These are phyloP conservation scores for Phytophthora europaea DNA, from an alignment of 352 stramenopile species.

Conservation along the genomic window DNA sequence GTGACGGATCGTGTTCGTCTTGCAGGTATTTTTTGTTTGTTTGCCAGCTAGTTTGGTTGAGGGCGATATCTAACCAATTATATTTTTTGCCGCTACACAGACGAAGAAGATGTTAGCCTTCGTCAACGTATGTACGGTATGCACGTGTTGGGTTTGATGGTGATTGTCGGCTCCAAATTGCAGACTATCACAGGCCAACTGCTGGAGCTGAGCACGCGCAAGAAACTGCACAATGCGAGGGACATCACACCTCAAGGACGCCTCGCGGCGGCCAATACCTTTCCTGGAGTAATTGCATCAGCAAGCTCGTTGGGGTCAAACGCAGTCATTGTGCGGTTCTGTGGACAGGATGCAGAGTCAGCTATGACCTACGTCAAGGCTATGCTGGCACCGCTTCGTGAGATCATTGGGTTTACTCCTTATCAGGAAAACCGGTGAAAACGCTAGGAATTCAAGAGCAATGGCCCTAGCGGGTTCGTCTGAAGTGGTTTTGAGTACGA, in stretches of 20 bases:
- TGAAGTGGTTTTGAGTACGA: no score
- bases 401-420: constrained; percentile 68
- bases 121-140: constrained; percentile 80
- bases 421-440: constrained; percentile 83
- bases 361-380: constrained; percentile 70
- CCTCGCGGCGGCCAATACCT: constrained; percentile 53
- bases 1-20: constrained; percentile 79
- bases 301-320: constrained; percentile 70
- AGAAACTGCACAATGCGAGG: constrained; percentile 72
- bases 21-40: constrained; percentile 44
- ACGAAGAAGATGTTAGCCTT: constrained; percentile 77
- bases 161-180: constrained; percentile 70
- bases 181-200: constrained; percentile 62
- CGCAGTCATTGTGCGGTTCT: constrained; percentile 82
- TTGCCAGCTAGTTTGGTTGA: constrained; percentile 1
- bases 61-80: neutral
- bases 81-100: constrained; percentile 26
- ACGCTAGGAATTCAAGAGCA: neutral
- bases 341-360: constrained; percentile 66
- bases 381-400: constrained; percentile 64
- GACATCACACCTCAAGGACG: constrained; percentile 82
- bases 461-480: neutral
- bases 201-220: constrained; percentile 75
- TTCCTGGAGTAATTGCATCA: constrained; percentile 71
- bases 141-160: constrained; percentile 77